Conservation (phyloP, 192 early-diverging fungal genomes). For the Coemansia sp. region DNA sequence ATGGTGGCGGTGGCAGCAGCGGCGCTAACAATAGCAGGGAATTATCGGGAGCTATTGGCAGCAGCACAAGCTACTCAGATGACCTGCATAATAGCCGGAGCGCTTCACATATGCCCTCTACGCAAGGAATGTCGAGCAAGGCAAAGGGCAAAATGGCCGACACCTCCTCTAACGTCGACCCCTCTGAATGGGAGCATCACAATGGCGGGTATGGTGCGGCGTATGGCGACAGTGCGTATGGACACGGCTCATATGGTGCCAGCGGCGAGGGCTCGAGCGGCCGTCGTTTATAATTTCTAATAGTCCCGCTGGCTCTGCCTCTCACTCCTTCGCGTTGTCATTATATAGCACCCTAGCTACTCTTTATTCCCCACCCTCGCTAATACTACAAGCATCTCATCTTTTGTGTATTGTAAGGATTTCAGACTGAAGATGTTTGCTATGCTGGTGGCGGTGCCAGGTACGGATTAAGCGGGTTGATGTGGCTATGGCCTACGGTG, state of each 20-base stretch:
- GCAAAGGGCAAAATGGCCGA: conserved; percentile 51
- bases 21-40: conserved; percentile 5
- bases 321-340: not conserved
- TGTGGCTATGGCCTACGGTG: not conserved
- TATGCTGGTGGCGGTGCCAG: not conserved
- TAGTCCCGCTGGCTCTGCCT: not conserved
- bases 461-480: conserved; percentile 37
- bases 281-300: not conserved
- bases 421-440: not conserved
- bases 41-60: not conserved
- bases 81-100: not conserved
- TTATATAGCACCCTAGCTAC: not conserved
- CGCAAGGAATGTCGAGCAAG: conserved; percentile 37
- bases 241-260: not conserved
- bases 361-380: not conserved
- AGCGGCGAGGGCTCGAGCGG: conserved; percentile 15
- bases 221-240: conserved; percentile 9
- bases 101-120: not conserved
- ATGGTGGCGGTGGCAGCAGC: conserved; percentile 7
- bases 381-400: conserved; percentile 1
- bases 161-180: not conserved
- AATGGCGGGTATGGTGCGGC: conserved; percentile 1
- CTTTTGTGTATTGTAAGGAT: not conserved
- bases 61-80: conserved; percentile 2
- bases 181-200: conserved; percentile 2